Evolutionary conservation across 1,284 basidiomycete genomes (phyloP), one percentile per base, ranked within the genome.

Genomic region (Bjerkandera adusta): DNA sequence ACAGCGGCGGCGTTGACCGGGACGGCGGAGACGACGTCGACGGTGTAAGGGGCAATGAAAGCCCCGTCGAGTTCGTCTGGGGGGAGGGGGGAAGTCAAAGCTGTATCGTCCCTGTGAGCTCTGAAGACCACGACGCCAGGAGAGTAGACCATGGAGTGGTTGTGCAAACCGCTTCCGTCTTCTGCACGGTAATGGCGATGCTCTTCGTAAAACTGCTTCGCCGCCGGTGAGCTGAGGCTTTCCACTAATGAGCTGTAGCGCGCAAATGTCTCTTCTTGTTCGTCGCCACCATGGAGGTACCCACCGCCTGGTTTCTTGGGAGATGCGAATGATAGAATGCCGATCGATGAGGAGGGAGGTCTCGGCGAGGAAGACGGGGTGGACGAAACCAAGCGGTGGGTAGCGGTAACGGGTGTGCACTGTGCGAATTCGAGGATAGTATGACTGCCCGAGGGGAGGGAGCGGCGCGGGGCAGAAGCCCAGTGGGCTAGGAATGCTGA

Each of bases 141-240:
- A 15, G 72, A 71, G 54, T 75, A 78, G 18, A 78, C 64, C 64
- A 79, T 70, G 13, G 75, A 68, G 50, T 76, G 70, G 38, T 75
- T 69, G 38, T 73, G 67, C 21, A 75, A 57, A 26, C 69, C 69
- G 18, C 65, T 66, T 32, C 68, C 65, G 22, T 70, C 68, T 13
- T 62, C 57, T 3, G 44, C 57, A 15, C 61, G 49, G 49, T 65
- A 65, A 15, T 60, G 66, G 44, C 55, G 58, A 51, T 77, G 73
- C 45, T 68, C 64, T 24, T 58, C 57, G 58, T 76, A 78, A 50
- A 78, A 79, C 13, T 64, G 58, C 38, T 62, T 58, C 24, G 66
- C 74, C 5, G 58, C 57, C n/a, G 67, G 54, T 7, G 68, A 59
- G 33, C 55, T 64, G 22, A 78, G 66, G 47, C 66, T 69, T 20